These are phyloP conservation scores for Deinandra increscens DNA, from an alignment of 129 eudicot species.

Conservation along the genomic window DNA sequence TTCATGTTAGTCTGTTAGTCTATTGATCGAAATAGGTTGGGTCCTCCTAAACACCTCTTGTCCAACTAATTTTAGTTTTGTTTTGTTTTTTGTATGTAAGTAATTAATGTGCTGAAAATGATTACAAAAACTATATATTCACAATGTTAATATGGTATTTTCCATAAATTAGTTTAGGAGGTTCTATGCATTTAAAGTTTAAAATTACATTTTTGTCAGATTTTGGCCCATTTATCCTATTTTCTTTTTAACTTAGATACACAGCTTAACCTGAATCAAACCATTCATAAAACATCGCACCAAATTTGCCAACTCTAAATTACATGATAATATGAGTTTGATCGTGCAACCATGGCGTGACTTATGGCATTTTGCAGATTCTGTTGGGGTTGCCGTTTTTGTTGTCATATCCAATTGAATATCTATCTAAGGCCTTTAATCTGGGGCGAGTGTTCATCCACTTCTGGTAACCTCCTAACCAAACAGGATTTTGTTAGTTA, in stretches of 20 bases:
- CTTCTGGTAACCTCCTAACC: conserved; percentile 64
- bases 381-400: conserved; percentile 79
- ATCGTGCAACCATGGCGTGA: conserved; percentile 29
- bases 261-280: background rate
- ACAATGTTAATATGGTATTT: background rate
- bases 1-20: background rate
- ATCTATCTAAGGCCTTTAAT: conserved; percentile 86
- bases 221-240: background rate
- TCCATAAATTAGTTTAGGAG: background rate
- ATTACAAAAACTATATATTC: background rate
- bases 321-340: conserved; percentile 38
- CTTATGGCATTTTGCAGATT: conserved; percentile 60
- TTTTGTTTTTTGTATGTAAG: background rate
- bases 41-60: background rate
- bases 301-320: background rate
- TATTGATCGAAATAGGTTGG: background rate
- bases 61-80: background rate
- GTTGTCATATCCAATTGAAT: conserved; percentile 59
- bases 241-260: background rate
- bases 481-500: background rate
- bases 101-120: background rate
- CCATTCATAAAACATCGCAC: background rate
- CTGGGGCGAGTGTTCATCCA: conserved; percentile 96
- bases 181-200: background rate
- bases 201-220: background rate